Base-by-base conservation (phyloP, 2,329 filamentous ascomycete species). In the Penicillium oxalicum region DNA sequence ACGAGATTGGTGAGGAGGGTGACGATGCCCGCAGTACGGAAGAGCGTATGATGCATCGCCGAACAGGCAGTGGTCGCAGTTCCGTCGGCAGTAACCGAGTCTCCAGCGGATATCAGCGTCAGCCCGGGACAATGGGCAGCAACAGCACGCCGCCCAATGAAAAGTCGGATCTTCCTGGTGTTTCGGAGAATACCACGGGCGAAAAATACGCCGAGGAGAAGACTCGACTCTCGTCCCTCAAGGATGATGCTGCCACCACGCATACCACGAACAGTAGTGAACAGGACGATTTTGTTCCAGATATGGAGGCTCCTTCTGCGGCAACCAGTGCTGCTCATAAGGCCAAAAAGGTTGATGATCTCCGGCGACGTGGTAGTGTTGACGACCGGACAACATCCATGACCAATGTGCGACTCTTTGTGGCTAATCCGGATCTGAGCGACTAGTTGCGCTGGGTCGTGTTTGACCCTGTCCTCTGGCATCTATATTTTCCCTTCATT, bases 1-100 rank as follows among this genome's bases (percentile, higher is more conserved):
- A 88, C 44, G 93, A 98, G 69, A 88, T 97, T 11, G 90, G 95
- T 61, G 89, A 88, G 57, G 90, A 85, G 56, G 88, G 91, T 60
- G 88, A 84, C 42, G 83, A 86, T 37, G 66, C 69, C 12, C 68
- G 57, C 56, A 72, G 66, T 54, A 66, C 65, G 7, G 64, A 66
- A 8, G 55, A 56, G 42, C 63, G 62, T 13, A 61, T 61, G 40
- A 57, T 69, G 51, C 79, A 83, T 59, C 74, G 74, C 44, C 73
- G 80, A 44, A 78, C 74, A 2, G 78, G 78, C 40, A 82, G 79
- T 52, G 79, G 79, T 9, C 73, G 79, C 52, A 82, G 79, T 62
- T 82, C 79, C 39, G 64, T 81, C 12, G 74, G 74, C 42, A 74
- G 71, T 56, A 66, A 74, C 60, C 71, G 66, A 52, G 72, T 65